Evolutionary conservation across 148 eudicot genomes (phyloP).

Genomic region (Nyssa sinensis): DNA sequence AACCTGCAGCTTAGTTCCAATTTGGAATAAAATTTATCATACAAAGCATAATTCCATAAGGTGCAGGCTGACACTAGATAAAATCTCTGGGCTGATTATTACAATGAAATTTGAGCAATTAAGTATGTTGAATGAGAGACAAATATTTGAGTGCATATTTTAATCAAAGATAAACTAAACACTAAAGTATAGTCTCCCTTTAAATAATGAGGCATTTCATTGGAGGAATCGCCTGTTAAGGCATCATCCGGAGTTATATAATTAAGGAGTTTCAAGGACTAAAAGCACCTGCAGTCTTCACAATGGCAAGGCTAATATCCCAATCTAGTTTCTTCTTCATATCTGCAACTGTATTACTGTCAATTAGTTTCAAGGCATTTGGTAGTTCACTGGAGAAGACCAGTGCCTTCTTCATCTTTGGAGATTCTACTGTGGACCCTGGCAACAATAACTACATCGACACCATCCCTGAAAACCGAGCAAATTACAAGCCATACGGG

Average conservation of each 20-base stretch:
- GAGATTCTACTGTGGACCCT: slow-evolving; percentile 31
- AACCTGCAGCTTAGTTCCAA: no score
- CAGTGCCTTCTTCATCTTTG: slow-evolving; percentile 26
- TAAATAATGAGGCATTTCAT: neutral
- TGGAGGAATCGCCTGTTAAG: neutral
- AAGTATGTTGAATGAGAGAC: neutral
- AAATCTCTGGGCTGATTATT: neutral
- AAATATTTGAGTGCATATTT: neutral
- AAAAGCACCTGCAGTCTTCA: neutral
- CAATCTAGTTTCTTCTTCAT: neutral
- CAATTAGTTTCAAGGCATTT: neutral
- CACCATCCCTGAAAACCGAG: slow-evolving; percentile 27
- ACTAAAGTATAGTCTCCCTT: neutral
- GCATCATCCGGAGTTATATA: neutral
- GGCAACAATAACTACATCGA: slow-evolving; percentile 38
- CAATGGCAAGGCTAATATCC: neutral
- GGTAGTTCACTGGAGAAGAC: neutral
- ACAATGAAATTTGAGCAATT: neutral
- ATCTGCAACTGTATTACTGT: neutral
- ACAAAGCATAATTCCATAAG: neutral
- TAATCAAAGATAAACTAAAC: neutral
- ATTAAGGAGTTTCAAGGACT: neutral
- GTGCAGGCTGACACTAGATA: neutral
- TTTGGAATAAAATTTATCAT: no score
- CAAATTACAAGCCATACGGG: slow-evolving; percentile 32